Evolutionary conservation across 192 early-diverging fungal genomes (phyloP), one percentile per base, ranked within the genome.

Genomic region (Chytriomyces hyalinus): DNA sequence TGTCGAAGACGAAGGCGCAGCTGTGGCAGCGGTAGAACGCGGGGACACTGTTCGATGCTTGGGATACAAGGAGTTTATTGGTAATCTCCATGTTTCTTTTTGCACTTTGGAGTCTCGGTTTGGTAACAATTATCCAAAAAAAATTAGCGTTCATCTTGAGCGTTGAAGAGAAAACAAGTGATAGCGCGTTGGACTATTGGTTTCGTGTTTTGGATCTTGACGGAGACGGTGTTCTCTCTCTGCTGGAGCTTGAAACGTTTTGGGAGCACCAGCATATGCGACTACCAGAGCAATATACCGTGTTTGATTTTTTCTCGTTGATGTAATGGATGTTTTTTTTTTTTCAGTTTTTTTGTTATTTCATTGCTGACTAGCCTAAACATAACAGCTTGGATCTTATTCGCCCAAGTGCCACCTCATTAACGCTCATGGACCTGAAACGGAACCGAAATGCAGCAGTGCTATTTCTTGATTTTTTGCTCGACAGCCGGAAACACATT

Each of bases 191-290:
- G 70, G 93, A 89, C 68, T 90, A 90, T 50, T 95, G 95, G 95
- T 97, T 97, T 84, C 87, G 93, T 61, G 93, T 92, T 64, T 84
- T 97, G 81, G 95, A 97, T 80, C 77, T 91, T 13, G 95, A 97
- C 77, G 94, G 92, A 20, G 94, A 96, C 79, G 95, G 95, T 26
- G 76, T 92, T 6, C 81, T 97, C 15, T 87, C 90, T 11, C 84
- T 91, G 13, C 91, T 93, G 70, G 95, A 97, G 78, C 81, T 97
- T 3, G 86, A 92, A 68, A 88, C 92, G 65, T 93, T 95, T 73
- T 97, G 90, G 84, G 89, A 93, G 67, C 93, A 95, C 70, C 94
- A 95, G 82, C 81, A 87, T 61, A 65, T 57, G 67, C 51, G 79
- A 24, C 57, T 84, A 11, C 64, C 62, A n/a, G 83, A 85, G 28